Base-by-base conservation (phyloP, 1,284 basidiomycete species). In the Moesziomyces antarcticus region DNA sequence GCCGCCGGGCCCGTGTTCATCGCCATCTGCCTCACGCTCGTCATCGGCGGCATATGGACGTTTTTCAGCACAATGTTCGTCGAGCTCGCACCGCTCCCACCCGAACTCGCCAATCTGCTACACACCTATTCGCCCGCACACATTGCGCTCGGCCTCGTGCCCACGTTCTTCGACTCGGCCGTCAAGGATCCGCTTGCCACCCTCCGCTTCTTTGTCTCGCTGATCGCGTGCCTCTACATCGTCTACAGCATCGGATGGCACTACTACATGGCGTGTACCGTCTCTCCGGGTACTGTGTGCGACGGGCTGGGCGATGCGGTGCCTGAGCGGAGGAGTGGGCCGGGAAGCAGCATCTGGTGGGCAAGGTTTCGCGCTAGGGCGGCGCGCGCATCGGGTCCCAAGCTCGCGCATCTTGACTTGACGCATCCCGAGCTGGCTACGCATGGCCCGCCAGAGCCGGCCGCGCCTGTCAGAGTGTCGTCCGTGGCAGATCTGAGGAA, bases 1-100 rank as follows among this genome's bases (percentile, higher is more conserved):
- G 90, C 91, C 52, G 94, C 93, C 16, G 95, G 96, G 0, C 94
- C 94, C 0, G 88, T 92, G 77, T 98, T 98, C 84, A 89, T 98
- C 52, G 59, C 55, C 45, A 61, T 81, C 52, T 94, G 93, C 16
- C 87, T 91, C 71, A 73, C 89, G 7, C 87, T 98, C 45, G 89
- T 95, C 41, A 84, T 87, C 3, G 81, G 87, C 0, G 93, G 93
- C 24, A 87, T 89, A 0, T 76, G 93, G 67, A 90, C 89, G 67
- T 98, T 97, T 84, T 94, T 81, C 63, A 64, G 65, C 16, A 60
- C 70, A 20, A 75, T 77, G 57, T 76, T 82, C 41, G 64, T 73
- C 21, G 43, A 52, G 8, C 49, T 75, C 7, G 69, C 77, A 6
- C 64, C 76, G 11, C 25, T 79, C 0, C 82, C 82, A 0, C 35